A percentile compares a stretch with the other conserved stretches of the same genome.
phyloP scores from a whole-genome alignment of 2,329 filamentous ascomycete species.

The Paraphaeosphaeria sporulosa region DNA sequence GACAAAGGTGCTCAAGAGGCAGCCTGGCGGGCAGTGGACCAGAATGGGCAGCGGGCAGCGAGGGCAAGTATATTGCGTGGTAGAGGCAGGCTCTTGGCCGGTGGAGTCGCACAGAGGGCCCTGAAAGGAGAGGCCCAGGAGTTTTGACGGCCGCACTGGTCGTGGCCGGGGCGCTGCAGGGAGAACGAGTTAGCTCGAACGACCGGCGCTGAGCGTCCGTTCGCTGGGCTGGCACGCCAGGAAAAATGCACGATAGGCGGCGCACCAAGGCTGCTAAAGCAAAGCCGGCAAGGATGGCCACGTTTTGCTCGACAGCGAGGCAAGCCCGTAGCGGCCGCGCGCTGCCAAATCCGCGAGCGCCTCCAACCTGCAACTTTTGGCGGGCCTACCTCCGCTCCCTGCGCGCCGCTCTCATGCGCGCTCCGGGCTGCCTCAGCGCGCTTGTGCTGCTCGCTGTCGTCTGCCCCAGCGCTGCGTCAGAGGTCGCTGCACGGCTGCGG shows the following conservation, averaged over 20 bases:
- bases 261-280: slow-evolving; percentile 21
- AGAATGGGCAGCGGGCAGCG: slow-evolving; percentile 9
- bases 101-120: slow-evolving; percentile 18
- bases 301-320: slow-evolving; percentile 20
- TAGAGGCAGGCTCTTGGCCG: slow-evolving; percentile 15
- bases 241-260: slow-evolving; percentile 29
- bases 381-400: background rate
- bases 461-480: slow-evolving; percentile 3
- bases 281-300: slow-evolving; percentile 25
- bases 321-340: slow-evolving; percentile 7
- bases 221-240: slow-evolving; percentile 10
- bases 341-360: slow-evolving; percentile 6
- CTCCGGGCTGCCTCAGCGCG: background rate
- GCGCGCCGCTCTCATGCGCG: background rate
- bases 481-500: background rate
- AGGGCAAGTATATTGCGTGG: slow-evolving; percentile 13
- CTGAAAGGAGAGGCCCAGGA: slow-evolving; percentile 34
- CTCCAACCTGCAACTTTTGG: background rate
- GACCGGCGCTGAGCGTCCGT: slow-evolving; percentile 11
- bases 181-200: slow-evolving; percentile 15
- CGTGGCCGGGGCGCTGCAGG: slow-evolving; percentile 32
- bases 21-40: slow-evolving; percentile 13
- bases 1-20: slow-evolving; percentile 15
- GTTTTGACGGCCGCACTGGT: slow-evolving; percentile 34
- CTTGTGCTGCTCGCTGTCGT: background rate